Conservation (phyloP, 2,329 filamentous ascomycete genomes). For the Chaetomium globosum region DNA sequence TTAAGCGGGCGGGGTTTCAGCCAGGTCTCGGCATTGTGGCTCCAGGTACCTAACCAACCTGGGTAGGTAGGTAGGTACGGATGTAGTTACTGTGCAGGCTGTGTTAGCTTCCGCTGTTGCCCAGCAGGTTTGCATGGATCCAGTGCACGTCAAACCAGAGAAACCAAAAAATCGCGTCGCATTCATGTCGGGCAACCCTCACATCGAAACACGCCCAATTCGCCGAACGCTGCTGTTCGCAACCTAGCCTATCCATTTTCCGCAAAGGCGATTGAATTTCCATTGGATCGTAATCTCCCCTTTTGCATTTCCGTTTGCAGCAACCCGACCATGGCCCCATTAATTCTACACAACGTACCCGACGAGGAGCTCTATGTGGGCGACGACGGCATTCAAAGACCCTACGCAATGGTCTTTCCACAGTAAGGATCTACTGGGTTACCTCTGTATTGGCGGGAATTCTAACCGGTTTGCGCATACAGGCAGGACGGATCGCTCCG, state of each 20-base stretch:
- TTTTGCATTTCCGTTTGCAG: not conserved
- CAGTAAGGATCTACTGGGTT: constrained; percentile 47
- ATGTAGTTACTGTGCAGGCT: too few species aligned
- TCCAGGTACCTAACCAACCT: too few species aligned
- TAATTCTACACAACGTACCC: constrained; percentile 69
- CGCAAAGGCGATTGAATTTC: not conserved
- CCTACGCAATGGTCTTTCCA: constrained; percentile 68
- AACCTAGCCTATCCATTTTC: constrained; percentile 7
- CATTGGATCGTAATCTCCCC: constrained; percentile 14
- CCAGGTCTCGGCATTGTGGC: constrained; percentile 5
- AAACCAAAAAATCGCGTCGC: constrained; percentile 32
- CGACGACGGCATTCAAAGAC: constrained; percentile 65
- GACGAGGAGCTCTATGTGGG: constrained; percentile 69
- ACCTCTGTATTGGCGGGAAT: not conserved
- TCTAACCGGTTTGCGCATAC: constrained; percentile 12
- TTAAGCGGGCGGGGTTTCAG: constrained; percentile 4
- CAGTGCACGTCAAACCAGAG: constrained; percentile 8
- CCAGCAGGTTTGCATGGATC: constrained; percentile 20
- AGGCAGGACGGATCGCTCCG: constrained; percentile 59
- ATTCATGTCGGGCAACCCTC: constrained; percentile 17
- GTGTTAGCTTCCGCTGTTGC: constrained; percentile 22
- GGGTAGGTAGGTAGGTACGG: too few species aligned
- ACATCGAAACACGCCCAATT: constrained; percentile 13
- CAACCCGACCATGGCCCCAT: constrained; percentile 56
- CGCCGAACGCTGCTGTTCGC: constrained; percentile 7